A percentile compares a stretch with the other conserved stretches of the same genome.
Conservation (phyloP, 1,284 basidiomycete genomes). For the Mycena sp. region DNA sequence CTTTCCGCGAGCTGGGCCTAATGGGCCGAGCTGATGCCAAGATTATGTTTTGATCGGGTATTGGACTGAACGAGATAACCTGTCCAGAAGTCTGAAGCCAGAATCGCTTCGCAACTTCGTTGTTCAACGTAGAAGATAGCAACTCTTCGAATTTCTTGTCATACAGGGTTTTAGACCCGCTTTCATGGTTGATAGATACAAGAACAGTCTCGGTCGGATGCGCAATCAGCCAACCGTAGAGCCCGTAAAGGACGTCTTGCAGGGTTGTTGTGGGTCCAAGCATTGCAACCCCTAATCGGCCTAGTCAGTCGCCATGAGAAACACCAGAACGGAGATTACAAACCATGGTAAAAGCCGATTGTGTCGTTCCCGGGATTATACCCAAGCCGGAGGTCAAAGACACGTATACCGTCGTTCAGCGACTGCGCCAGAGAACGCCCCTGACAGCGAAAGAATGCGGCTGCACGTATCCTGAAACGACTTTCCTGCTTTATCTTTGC, state of each 20-base stretch:
- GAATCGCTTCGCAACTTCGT: conserved; percentile 44
- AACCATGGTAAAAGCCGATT: conserved; percentile 56
- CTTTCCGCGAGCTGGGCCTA: conserved; percentile 55
- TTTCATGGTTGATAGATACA: conserved; percentile 54
- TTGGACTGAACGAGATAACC: too few species aligned
- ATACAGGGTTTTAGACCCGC: conserved; percentile 48
- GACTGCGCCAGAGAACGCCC: conserved; percentile 52
- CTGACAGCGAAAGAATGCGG: conserved; percentile 51
- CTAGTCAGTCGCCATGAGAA: not conserved
- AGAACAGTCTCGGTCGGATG: conserved; percentile 55
- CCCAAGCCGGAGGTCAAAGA: conserved; percentile 53
- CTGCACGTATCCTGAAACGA: conserved; percentile 44
- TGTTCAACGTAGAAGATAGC: conserved; percentile 43
- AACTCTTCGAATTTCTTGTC: conserved; percentile 46
- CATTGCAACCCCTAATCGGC: conserved; percentile 43
- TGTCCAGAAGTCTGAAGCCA: conserved; percentile 49
- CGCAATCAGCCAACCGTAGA: conserved; percentile 54
- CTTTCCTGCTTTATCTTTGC: not conserved
- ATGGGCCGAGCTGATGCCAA: conserved; percentile 35
- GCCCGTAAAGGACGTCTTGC: conserved; percentile 53
- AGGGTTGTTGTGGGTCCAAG: conserved; percentile 51
- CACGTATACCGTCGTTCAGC: conserved; percentile 54
- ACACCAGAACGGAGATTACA: not conserved
- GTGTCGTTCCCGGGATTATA: conserved; percentile 58
- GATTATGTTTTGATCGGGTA: not conserved